Evolutionary conservation across 768 basidiomycete species (phyloP).

Genomic region (Inosperma sp.): DNA sequence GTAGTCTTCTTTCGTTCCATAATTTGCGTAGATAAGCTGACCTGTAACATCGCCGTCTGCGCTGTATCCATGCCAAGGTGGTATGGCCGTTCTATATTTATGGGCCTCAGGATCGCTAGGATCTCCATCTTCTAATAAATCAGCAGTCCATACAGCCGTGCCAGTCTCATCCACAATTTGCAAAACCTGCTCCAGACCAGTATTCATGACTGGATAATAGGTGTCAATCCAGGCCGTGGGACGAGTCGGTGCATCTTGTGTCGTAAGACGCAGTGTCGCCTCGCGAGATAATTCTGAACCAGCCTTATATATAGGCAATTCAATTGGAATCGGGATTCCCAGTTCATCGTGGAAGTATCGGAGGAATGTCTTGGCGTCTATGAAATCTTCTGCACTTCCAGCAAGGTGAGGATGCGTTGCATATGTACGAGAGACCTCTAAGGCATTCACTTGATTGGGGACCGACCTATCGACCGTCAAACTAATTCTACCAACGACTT

Average conservation of each 20-base stretch:
- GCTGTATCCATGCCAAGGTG: constrained; percentile 85
- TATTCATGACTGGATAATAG: constrained; percentile 88
- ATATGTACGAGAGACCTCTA: constrained; percentile 51
- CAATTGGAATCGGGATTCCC: constrained; percentile 39
- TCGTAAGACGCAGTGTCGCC: constrained; percentile 56
- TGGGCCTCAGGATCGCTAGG: constrained; percentile 68
- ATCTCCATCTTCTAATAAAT: constrained; percentile 67
- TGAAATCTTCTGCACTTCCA: constrained; percentile 55
- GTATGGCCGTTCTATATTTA: constrained; percentile 60
- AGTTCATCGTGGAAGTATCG: constrained; percentile 64
- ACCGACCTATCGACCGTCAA: constrained; percentile 26
- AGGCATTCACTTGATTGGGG: constrained; percentile 54
- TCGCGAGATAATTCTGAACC: constrained; percentile 63
- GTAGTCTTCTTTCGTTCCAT: constrained; percentile 64
- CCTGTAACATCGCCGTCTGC: constrained; percentile 71
- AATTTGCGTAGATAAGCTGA: constrained; percentile 71
- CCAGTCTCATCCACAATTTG: constrained; percentile 60
- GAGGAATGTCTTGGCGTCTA: constrained; percentile 64
- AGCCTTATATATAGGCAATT: constrained; percentile 62
- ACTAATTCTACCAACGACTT: neutral
- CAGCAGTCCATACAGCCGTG: constrained; percentile 57
- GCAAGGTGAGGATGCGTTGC: constrained; percentile 72
- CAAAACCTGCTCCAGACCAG: constrained; percentile 61
- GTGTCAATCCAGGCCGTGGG: constrained; percentile 79
- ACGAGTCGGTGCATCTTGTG: constrained; percentile 34